Evolutionary conservation across 768 basidiomycete species (phyloP).

Genomic region (Kwoniella dejecticola): DNA sequence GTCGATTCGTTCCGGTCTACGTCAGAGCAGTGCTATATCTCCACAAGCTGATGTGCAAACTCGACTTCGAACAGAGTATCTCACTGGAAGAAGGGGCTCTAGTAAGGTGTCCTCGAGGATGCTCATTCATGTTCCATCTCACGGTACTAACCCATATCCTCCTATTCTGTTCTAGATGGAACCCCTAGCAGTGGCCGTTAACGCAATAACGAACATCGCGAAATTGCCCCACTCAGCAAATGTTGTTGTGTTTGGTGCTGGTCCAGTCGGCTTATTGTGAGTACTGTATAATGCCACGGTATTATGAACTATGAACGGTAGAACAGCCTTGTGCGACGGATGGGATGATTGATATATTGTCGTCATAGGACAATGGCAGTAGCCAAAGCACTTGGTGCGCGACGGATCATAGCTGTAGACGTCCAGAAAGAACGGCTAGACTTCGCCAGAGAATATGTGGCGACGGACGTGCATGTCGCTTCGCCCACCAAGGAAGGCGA

Average conservation of each 20-base stretch:
- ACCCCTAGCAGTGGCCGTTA: slow-evolving; percentile 90
- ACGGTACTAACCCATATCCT: too few relatives aligned
- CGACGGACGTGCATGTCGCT: slow-evolving; percentile 62
- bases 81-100: slow-evolving; percentile 91
- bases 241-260: slow-evolving; percentile 78
- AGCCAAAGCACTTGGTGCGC: slow-evolving; percentile 84
- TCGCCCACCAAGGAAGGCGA: slow-evolving; percentile 62
- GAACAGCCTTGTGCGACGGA: too few relatives aligned
- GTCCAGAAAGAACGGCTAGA: slow-evolving; percentile 66
- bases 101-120: slow-evolving; percentile 44
- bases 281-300: neutral
- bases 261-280: slow-evolving; percentile 75
- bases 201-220: slow-evolving; percentile 76
- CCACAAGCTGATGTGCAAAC: too few relatives aligned
- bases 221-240: slow-evolving; percentile 69
- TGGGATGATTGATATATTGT: neutral
- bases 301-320: too few relatives aligned
- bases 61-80: slow-evolving; percentile 72
- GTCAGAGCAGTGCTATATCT: too few relatives aligned
- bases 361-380: slow-evolving; percentile 67
- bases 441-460: slow-evolving; percentile 80
- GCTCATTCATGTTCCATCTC: neutral
- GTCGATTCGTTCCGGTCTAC: too few relatives aligned
- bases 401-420: slow-evolving; percentile 72
- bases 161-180: slow-evolving; percentile 68